phyloP scores from a whole-genome alignment of 2,329 filamentous ascomycete genomes.

The Chaetomium sp. region DNA sequence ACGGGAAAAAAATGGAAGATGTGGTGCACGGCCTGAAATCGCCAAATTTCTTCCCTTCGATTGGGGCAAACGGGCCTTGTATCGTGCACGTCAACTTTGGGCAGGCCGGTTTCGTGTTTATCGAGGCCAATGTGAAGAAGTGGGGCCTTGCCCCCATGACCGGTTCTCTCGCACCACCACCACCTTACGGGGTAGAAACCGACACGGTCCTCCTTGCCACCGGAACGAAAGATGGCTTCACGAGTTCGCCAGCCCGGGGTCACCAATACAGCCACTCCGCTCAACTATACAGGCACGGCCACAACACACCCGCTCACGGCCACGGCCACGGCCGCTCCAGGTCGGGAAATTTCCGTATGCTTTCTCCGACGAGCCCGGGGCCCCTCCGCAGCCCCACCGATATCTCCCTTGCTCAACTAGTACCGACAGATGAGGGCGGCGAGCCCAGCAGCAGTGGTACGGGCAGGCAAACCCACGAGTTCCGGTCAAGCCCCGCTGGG shows the following conservation, averaged over 20 bases:
- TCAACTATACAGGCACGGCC: slow-evolving; percentile 35
- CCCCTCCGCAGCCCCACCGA: slow-evolving; percentile 88
- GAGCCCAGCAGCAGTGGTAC: slow-evolving; percentile 58
- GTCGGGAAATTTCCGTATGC: slow-evolving; percentile 71
- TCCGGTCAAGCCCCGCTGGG: slow-evolving; percentile 34
- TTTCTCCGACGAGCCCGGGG: slow-evolving; percentile 76
- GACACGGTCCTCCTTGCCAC: slow-evolving; percentile 91
- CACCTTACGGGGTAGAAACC: slow-evolving; percentile 94
- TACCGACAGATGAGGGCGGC: slow-evolving; percentile 64
- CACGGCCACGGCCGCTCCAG: slow-evolving; percentile 66
- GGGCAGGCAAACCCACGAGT: slow-evolving; percentile 26
- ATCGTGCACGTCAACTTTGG: slow-evolving; percentile 95
- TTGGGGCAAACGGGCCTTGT: slow-evolving; percentile 92
- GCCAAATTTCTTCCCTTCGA: slow-evolving; percentile 94
- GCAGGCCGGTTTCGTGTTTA: slow-evolving; percentile 96
- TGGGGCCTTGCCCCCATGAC: slow-evolving; percentile 97
- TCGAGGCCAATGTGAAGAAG: slow-evolving; percentile 99
- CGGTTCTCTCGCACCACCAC: slow-evolving; percentile 87
- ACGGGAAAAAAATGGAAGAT: slow-evolving; percentile 95
- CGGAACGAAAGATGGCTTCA: slow-evolving; percentile 58
- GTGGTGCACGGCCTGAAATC: slow-evolving; percentile 87
- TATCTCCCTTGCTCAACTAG: slow-evolving; percentile 84
- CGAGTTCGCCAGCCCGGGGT: slow-evolving; percentile 34
- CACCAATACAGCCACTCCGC: slow-evolving; percentile 44
- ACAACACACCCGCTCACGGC: slow-evolving; percentile 37